Conservation (phyloP, 2,329 filamentous ascomycete species). For the Fusarium continuum region DNA sequence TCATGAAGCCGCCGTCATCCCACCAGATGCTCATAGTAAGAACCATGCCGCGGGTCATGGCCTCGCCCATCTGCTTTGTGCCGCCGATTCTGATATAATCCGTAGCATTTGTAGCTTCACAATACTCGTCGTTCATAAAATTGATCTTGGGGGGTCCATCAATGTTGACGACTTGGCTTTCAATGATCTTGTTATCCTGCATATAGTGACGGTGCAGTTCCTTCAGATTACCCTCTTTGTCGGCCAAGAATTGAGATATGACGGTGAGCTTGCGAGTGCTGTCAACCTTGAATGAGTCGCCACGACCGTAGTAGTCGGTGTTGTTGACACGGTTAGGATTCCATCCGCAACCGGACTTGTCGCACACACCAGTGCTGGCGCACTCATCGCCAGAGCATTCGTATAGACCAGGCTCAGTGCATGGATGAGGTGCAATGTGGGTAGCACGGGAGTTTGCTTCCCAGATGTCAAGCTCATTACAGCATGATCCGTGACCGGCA, state of each 20-base stretch:
- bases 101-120: slow-evolving; percentile 44
- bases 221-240: slow-evolving; percentile 55
- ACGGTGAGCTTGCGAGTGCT: slow-evolving; percentile 54
- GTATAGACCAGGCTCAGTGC: slow-evolving; percentile 55
- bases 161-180: slow-evolving; percentile 31
- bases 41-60: slow-evolving; percentile 59
- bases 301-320: slow-evolving; percentile 48
- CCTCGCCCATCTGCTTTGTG: slow-evolving; percentile 56
- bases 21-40: slow-evolving; percentile 64
- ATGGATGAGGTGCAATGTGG: slow-evolving; percentile 59
- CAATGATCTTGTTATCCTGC: slow-evolving; percentile 45
- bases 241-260: slow-evolving; percentile 59
- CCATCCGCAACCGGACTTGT: slow-evolving; percentile 56
- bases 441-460: slow-evolving; percentile 60
- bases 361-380: slow-evolving; percentile 52
- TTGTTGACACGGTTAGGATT: slow-evolving; percentile 52
- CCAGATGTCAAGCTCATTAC: slow-evolving; percentile 66
- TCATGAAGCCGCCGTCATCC: slow-evolving; percentile 60
- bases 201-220: slow-evolving; percentile 59
- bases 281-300: slow-evolving; percentile 46
- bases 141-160: slow-evolving; percentile 46
- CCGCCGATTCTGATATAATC: slow-evolving; percentile 52
- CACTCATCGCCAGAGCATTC: slow-evolving; percentile 56
- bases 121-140: slow-evolving; percentile 50
- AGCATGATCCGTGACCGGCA: slow-evolving; percentile 53